Evolutionary conservation across 257 asterid genomes (phyloP).

Genomic region (Solanum ossicruentum): DNA sequence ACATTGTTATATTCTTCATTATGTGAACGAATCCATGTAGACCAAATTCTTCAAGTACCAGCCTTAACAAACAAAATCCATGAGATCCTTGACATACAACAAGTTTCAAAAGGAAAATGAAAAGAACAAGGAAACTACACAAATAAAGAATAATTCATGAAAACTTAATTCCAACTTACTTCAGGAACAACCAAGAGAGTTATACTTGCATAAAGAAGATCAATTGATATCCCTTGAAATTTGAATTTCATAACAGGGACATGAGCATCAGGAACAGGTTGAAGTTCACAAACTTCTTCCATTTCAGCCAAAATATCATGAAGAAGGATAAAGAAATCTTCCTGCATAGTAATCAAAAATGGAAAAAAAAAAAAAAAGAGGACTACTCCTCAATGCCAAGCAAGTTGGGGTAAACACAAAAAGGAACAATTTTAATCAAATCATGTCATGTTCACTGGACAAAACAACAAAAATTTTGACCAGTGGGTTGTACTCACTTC

Average conservation of each 20-base stretch:
- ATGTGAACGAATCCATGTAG: not conserved
- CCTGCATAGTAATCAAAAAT: slow-evolving; percentile 1
- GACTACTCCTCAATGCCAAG: not conserved
- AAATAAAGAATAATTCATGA: not conserved
- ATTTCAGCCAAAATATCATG: slow-evolving; percentile 21
- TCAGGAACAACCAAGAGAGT: slow-evolving; percentile 25
- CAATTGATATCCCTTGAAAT: slow-evolving; percentile 20
- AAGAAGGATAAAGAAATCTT: slow-evolving; percentile 24
- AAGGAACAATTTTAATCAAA: not conserved
- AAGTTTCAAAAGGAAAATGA: not conserved
- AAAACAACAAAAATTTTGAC: not conserved
- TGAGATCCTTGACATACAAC: not conserved
- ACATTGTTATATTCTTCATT: not conserved
- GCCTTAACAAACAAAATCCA: not conserved
- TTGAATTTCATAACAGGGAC: slow-evolving; percentile 30
- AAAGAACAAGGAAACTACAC: not conserved
- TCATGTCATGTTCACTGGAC: not conserved
- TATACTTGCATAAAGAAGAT: slow-evolving; percentile 21
- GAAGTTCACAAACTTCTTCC: slow-evolving; percentile 24
- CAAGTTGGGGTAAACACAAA: not conserved
- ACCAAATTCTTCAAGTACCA: not conserved
- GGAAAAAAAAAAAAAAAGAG: not conserved
- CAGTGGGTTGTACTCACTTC: slow-evolving; percentile 8
- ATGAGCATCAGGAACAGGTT: slow-evolving; percentile 30
- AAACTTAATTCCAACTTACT: slow-evolving; percentile 6